A percentile compares a stretch with the other conserved stretches of the same genome.
These are phyloP conservation scores for Phaeotremella skinneri DNA, from an alignment of 768 basidiomycete genomes.

Conservation along the genomic window DNA sequence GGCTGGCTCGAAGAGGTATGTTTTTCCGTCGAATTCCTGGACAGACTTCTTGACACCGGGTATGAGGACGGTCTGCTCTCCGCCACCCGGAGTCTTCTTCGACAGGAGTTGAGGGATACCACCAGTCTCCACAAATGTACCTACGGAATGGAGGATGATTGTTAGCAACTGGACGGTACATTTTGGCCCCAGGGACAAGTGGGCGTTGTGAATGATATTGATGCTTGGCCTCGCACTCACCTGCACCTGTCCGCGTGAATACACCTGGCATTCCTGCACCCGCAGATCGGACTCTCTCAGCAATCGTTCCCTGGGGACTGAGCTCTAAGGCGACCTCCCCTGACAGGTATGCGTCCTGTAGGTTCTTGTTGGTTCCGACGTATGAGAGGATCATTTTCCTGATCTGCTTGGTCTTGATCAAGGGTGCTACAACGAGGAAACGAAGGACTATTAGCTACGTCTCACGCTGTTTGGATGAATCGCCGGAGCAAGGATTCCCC, in stretches of 20 bases:
- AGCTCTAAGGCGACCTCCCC: constrained; percentile 45
- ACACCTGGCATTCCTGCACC: constrained; percentile 47
- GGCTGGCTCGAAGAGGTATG: constrained; percentile 46
- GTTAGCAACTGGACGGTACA: not conserved
- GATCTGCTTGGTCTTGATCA: constrained; percentile 37
- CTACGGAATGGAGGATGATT: constrained; percentile 14
- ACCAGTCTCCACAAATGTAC: constrained; percentile 46
- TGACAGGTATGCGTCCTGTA: constrained; percentile 40
- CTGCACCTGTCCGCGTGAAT: constrained; percentile 44
- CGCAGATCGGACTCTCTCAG: constrained; percentile 42
- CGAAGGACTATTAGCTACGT: not conserved
- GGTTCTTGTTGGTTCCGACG: constrained; percentile 46
- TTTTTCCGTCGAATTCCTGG: constrained; percentile 38
- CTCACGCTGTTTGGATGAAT: not conserved
- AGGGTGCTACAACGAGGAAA: constrained; percentile 25
- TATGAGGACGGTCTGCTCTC: constrained; percentile 34
- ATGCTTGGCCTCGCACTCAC: constrained; percentile 16
- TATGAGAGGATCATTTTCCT: constrained; percentile 42
- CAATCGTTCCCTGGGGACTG: constrained; percentile 46
- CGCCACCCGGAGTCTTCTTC: constrained; percentile 17
- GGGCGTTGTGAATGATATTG: not conserved
- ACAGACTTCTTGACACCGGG: constrained; percentile 42
- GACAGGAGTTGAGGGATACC: constrained; percentile 42
- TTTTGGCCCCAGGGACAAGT: not conserved
- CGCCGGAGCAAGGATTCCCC: not conserved